Base-by-base conservation (phyloP, 306 rosid genomes). In the Vachellia collinsii region DNA sequence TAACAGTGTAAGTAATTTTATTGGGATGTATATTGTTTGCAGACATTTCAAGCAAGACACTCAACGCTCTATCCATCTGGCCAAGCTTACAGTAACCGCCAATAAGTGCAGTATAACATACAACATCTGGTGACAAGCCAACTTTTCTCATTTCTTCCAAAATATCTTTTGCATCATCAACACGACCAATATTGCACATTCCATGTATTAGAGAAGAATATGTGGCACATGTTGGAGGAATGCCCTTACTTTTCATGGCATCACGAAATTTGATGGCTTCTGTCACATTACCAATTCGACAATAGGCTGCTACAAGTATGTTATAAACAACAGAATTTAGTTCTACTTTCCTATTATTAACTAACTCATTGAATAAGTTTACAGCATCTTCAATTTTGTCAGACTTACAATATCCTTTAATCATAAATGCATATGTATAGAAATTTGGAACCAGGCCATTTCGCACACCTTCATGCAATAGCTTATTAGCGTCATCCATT, bases 141-240 rank as follows among this genome's bases (percentile, higher is more conserved):
- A 88, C 92, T 72, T 74, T 82, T 84, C 87, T 88, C 86, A 91
- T 91, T 81, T 88, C 89, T 78, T 80, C 86, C 44, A 91, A 82
- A 80, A 87, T 79, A 43, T 59, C 74, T 76, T 74, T 90, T 53
- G 93, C 97, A 61, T 85, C 87, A 59, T 87, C 90, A 68, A 90
- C 86, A 77, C n/a, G 58, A n/a, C 90, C 92, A 89, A 80, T 70
- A 58, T 79, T 75, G 85, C 97, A 86, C 88, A 89, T 74, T 58
- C 97, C 93, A 77, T 92, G 88, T 86, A 92, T 90, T 70, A 92
- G 89, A 72, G 94, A 90, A 85, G 93, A 82, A 90, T 87, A 92
- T 11, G 94, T 89, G 36, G 75, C 70, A 80, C 91, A 80, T 46
- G 91, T 86, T 20, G 82, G 89, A 61, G 34, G 86, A 85, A 90